phyloP scores from a whole-genome alignment of 371 early-diverging fungal genomes.

The Dichotomocladium elegans region DNA sequence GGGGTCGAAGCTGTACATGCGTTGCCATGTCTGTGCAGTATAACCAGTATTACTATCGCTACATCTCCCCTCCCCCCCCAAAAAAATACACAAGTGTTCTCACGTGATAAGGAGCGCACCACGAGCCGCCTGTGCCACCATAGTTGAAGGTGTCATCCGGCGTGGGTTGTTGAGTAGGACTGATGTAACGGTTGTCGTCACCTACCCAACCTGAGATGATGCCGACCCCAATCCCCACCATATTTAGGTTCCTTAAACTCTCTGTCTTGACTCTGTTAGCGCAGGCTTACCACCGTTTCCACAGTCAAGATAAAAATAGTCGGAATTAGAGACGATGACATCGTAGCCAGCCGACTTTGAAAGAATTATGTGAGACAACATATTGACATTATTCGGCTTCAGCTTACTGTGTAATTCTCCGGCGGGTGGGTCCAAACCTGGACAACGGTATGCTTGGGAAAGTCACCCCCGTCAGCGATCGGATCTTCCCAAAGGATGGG shows the following conservation, averaged over 20 bases:
- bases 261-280: no score
- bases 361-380: neutral
- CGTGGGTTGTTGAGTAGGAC: conserved; percentile 31
- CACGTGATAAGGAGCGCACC: conserved; percentile 60
- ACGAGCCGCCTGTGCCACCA: conserved; percentile 58
- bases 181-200: conserved; percentile 34
- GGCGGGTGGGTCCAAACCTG: conserved; percentile 56
- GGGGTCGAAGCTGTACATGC: conserved; percentile 71
- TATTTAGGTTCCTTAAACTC: no score
- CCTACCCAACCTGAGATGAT: conserved; percentile 46
- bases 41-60: neutral
- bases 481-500: conserved; percentile 49
- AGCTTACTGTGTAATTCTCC: conserved; percentile 32
- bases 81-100: neutral
- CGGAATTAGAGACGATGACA: conserved; percentile 51
- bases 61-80: neutral
- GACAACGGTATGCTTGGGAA: conserved; percentile 43
- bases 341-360: conserved; percentile 42
- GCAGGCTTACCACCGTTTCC: conserved; percentile 55
- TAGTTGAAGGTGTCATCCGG: conserved; percentile 31
- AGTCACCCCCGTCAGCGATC: conserved; percentile 17
- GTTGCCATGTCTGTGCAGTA: conserved; percentile 66
- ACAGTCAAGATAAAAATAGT: conserved; percentile 72
- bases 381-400: neutral
- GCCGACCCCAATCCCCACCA: no score